Evolutionary conservation across 257 asterid species (phyloP).

Genomic region (Petrea volubilis): DNA sequence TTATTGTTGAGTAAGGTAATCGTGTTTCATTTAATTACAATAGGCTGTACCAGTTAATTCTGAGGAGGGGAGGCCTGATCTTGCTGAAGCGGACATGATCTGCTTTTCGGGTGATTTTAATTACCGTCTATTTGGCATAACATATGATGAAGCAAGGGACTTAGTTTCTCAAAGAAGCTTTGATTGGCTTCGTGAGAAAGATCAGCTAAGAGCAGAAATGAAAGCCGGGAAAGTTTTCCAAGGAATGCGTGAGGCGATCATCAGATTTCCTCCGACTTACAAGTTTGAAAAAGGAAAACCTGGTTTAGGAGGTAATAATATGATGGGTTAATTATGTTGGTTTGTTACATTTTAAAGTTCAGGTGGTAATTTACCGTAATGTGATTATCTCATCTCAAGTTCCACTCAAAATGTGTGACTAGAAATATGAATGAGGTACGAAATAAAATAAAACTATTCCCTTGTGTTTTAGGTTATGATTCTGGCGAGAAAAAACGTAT

Average conservation of each 20-base stretch:
- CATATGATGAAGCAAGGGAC: conserved; percentile 92
- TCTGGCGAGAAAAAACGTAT: conserved; percentile 95
- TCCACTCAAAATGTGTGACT: no score
- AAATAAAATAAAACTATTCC: no score
- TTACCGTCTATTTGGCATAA: conserved; percentile 89
- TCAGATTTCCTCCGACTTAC: conserved; percentile 90
- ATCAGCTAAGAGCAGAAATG: conserved; percentile 86
- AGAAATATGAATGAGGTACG: no score
- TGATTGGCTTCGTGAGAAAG: conserved; percentile 98
- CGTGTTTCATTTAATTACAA: not conserved
- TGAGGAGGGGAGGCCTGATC: conserved; percentile 74
- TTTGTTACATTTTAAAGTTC: no score
- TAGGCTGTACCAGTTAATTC: conserved; percentile 49
- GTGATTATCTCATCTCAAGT: no score
- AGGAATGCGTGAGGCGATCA: conserved; percentile 89
- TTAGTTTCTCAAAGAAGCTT: conserved; percentile 91
- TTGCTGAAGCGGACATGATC: conserved; percentile 80
- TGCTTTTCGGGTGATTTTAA: conserved; percentile 83
- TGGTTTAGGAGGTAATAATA: conserved; percentile 84
- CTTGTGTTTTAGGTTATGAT: conserved; percentile 65
- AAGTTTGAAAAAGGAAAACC: conserved; percentile 90
- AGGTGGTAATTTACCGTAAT: no score
- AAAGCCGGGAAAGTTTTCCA: conserved; percentile 92
- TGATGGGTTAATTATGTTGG: no score
- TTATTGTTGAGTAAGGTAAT: not conserved